Base-by-base conservation (phyloP, 2,329 filamentous ascomycete genomes). In the Phoma sp. region DNA sequence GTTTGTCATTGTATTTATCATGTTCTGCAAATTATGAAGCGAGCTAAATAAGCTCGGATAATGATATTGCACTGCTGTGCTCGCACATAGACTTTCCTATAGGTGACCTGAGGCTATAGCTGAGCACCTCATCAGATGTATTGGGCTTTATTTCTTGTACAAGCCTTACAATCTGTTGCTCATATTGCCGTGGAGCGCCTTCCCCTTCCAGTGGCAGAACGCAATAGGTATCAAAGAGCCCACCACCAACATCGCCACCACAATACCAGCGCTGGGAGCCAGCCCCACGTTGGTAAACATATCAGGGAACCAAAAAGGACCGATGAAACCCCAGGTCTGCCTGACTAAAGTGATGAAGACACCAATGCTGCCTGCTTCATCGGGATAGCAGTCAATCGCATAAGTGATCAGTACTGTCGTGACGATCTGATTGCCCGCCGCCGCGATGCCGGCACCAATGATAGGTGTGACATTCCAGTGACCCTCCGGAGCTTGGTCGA, bases 381-480 rank as follows among this genome's bases (percentile, higher is more conserved):
- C 75, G 2, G 74, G 77, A 56, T 84, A 80, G 61, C 82, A 84
- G 59, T 87, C 85, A 1, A 87, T 80, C 0, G 83, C 80, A 64
- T 86, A 87, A 0, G 85, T 86, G 20, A 85, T 81, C 36, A 85
- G 65, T 2, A 86, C 81, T 0, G 85, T 87, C 0, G 84, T 87
- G 14, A 86, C 77, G 34, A 87, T 80, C 67, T 87, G 84, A 54
- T 85, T 86, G 0, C 85, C 84, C 5, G 78, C 80, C 0, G 78
- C 80, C 0, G 75, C 73, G 30, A 80, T 78, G 1, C 77, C 83
- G 5, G 77, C 78, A 4, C 84, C 84, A 14, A 86, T 64, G 12
- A 84, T 73, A 0, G 84, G 84, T 0, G 82, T 84, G 5, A 86
- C 77, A 49, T 86, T 83, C 80, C 82, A 87, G 2, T 77, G 66